A percentile compares a stretch with the other conserved stretches of the same genome.
These are phyloP conservation scores for Salix koriyanagi DNA, from an alignment of 345 rosid species.

Conservation along the genomic window DNA sequence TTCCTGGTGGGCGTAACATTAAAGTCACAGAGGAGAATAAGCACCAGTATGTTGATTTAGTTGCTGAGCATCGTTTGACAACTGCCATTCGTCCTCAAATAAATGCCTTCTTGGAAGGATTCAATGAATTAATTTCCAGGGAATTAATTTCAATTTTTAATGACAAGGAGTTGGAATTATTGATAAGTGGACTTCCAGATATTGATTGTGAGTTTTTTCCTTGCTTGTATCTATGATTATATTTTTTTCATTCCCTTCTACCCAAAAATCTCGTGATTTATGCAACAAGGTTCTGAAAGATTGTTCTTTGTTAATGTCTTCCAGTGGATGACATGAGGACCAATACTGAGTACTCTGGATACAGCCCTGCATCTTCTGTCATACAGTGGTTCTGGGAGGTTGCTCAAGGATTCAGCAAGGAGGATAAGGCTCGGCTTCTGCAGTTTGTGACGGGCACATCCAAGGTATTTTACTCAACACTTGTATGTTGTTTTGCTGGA, in stretches of 20 bases:
- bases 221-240: neutral
- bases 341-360: slow-evolving; percentile 88
- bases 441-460: slow-evolving; percentile 99
- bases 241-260: neutral
- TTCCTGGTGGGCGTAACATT: slow-evolving; percentile 80
- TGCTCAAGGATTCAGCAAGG: slow-evolving; percentile 92
- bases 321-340: slow-evolving; percentile 93
- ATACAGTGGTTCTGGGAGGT: slow-evolving; percentile 99
- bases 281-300: slow-evolving; percentile 2
- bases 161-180: slow-evolving; percentile 89
- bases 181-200: slow-evolving; percentile 95
- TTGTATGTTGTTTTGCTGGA: neutral
- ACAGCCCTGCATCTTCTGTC: slow-evolving; percentile 83
- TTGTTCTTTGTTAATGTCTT: slow-evolving; percentile 9
- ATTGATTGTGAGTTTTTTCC: slow-evolving; percentile 67
- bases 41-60: slow-evolving; percentile 85
- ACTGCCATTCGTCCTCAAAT: slow-evolving; percentile 98
- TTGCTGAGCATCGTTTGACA: slow-evolving; percentile 85
- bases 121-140: slow-evolving; percentile 64
- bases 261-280: neutral
- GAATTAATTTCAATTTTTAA: slow-evolving; percentile 83
- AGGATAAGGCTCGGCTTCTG: slow-evolving; percentile 88
- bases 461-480: slow-evolving; percentile 42
- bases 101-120: slow-evolving; percentile 86
- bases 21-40: slow-evolving; percentile 96